Base-by-base conservation (phyloP, 2,329 filamentous ascomycete genomes). In the Aspergillus sp. region DNA sequence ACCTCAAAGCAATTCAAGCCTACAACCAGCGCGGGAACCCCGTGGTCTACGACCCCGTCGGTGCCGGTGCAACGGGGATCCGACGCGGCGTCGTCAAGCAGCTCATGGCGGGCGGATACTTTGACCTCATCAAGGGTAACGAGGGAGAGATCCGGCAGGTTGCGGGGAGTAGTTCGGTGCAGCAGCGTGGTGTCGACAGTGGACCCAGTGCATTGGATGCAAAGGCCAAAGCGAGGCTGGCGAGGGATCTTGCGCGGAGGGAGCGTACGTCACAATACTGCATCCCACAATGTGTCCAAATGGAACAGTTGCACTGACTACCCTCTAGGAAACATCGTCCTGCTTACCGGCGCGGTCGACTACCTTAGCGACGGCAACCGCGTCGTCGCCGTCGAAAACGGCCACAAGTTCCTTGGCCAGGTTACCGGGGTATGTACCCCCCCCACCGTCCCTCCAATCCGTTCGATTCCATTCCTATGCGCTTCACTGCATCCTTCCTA, bases 91-190 rank as follows among this genome's bases (percentile, higher is more conserved):
- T 92, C 0, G 87, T 94, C 30, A 86, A 87, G 61, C 83, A 83
- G 2, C 85, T 98, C 43, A 83, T 97, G 71, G 81, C 85, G 0
- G 84, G 82, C 3, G 93, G 92, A 45, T 91, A 91, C 75, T 91
- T 96, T 70, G 87, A 92, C 75, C 83, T 97, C 47, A 93, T 98
- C 77, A 98, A 98, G 75, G 94, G 94, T 53, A 98, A 98, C 77
- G 92, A 96, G 74, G 88, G 90, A 57, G 95, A 98, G 76, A 93
- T 98, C 64, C 82, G 85, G 52, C 88, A 91, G 3, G 87, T 94
- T 0, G 85, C 84, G 45, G 90, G 89, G 47, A 81, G 84, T 48
- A 77, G 74, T 25, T 76, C 76, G 11, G 78, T 81, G 2, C 85
- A 88, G 65, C 94, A 97, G 77, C 88, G 89, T 48, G 94, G 94